phyloP scores from a whole-genome alignment of 768 basidiomycete genomes.

The Hypholoma fasciculare region DNA sequence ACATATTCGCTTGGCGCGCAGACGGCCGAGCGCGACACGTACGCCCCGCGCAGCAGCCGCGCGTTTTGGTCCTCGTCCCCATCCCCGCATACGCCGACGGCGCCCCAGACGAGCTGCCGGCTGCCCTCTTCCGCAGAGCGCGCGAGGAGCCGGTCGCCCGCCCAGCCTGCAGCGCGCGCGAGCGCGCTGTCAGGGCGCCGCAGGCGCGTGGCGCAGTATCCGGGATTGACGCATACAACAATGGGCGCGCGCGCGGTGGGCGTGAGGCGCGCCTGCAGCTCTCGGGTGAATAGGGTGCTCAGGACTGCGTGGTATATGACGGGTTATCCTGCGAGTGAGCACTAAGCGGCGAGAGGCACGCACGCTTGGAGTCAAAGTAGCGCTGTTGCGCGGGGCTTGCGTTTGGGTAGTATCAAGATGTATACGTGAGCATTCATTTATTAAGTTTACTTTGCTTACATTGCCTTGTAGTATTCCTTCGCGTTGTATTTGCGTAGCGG shows the following conservation, averaged over 20 bases:
- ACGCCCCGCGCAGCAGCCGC: background rate
- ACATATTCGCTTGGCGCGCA: background rate
- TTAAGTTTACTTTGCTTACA: background rate
- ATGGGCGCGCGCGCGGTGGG: slow-evolving; percentile 27
- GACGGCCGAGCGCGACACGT: background rate
- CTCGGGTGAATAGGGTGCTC: slow-evolving; percentile 39
- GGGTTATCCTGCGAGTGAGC: background rate
- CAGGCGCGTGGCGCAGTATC: slow-evolving; percentile 41
- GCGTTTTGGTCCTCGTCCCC: background rate
- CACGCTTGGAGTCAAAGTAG: slow-evolving; percentile 11
- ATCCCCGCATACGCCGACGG: background rate
- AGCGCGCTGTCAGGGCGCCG: slow-evolving; percentile 20
- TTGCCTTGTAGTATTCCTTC: background rate
- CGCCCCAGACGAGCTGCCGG: slow-evolving; percentile 27
- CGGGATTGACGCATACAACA: slow-evolving; percentile 40
- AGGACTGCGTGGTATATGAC: slow-evolving; percentile 29
- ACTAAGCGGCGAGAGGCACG: background rate
- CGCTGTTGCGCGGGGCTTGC: background rate
- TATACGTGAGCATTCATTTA: background rate
- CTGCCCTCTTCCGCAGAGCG: slow-evolving; percentile 37
- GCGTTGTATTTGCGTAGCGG: background rate
- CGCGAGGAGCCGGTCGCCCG: slow-evolving; percentile 33
- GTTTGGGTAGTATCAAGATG: background rate
- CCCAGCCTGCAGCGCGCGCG: slow-evolving; percentile 11
- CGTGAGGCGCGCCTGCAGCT: slow-evolving; percentile 30